Conservation (phyloP, 306 rosid species). For the Rosa rugosa region DNA sequence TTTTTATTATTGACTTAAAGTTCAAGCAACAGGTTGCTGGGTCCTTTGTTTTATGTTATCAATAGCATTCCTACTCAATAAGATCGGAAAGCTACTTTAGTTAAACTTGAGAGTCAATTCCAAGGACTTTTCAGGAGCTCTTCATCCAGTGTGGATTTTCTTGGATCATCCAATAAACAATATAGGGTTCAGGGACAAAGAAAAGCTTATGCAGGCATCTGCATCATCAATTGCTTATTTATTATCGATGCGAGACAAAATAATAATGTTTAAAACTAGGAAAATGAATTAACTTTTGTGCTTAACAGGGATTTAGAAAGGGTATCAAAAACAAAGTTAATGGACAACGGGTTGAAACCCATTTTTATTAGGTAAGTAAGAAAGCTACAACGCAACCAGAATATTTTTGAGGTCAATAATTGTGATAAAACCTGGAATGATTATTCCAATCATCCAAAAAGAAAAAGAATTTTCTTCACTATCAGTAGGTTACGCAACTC, state of each 20-base stretch:
- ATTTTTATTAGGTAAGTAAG: neutral
- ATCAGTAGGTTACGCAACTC: neutral
- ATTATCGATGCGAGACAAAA: neutral
- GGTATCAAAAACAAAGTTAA: neutral
- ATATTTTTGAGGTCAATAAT: neutral
- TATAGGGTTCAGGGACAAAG: neutral
- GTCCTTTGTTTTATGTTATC: neutral
- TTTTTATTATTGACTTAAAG: neutral
- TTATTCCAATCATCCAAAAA: neutral
- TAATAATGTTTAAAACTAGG: neutral
- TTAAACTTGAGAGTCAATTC: neutral
- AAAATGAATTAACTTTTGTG: neutral
- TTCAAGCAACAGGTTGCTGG: slow-evolving; percentile 1
- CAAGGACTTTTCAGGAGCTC: neutral
- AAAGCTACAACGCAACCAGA: neutral
- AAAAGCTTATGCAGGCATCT: neutral
- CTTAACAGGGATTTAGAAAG: neutral
- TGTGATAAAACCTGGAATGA: neutral
- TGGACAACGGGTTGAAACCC: neutral
- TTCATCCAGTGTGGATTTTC: neutral
- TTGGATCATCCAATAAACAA: slow-evolving; percentile 13
- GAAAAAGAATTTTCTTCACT: neutral
- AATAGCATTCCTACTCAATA: too few species aligned
- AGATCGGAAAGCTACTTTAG: neutral
- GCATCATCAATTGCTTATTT: neutral